phyloP scores from a whole-genome alignment of 2,329 filamentous ascomycete genomes.

The Sporothrix inflata region DNA sequence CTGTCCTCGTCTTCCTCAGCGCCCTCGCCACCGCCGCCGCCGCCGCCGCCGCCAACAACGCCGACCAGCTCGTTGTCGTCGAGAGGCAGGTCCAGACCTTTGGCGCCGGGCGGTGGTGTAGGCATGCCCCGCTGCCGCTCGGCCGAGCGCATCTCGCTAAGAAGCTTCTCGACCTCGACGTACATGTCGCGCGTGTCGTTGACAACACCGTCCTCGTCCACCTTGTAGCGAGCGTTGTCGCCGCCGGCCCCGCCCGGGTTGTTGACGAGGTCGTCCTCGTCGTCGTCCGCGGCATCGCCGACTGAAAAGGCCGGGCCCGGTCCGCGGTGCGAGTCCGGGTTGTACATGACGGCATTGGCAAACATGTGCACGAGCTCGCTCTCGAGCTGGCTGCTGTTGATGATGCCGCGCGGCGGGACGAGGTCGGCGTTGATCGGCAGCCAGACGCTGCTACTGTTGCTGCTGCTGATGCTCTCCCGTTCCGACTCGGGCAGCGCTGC shows the following conservation, averaged over 20 bases:
- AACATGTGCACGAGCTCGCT: conserved; percentile 96
- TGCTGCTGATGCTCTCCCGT: conserved; percentile 49
- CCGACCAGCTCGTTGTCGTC: conserved; percentile 29
- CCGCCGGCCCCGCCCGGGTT: conserved; percentile 37
- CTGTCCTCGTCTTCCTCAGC: conserved; percentile 26
- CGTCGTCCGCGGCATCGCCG: conserved; percentile 45
- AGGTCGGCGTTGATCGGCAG: conserved; percentile 75
- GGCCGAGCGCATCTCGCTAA: conserved; percentile 75
- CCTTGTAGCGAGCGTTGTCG: conserved; percentile 61
- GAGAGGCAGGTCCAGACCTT: conserved; percentile 28
- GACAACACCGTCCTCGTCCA: conserved; percentile 84
- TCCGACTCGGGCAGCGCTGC: conserved; percentile 58
- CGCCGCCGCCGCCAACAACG: conserved; percentile 6
- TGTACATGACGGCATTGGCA: conserved; percentile 98
- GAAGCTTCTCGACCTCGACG: conserved; percentile 77
- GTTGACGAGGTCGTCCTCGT: conserved; percentile 36
- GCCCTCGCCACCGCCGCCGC: conserved; percentile 29
- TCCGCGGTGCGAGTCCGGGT: conserved; percentile 75
- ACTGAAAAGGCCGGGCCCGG: conserved; percentile 65
- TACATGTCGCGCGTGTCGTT: conserved; percentile 90
- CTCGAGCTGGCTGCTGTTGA: conserved; percentile 91
- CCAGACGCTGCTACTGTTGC: conserved; percentile 48
- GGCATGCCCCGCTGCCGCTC: conserved; percentile 59
- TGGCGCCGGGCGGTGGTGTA: conserved; percentile 38
- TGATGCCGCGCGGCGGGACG: conserved; percentile 83